Conservation (phyloP, 129 eudicot genomes). For the Ambrosia trifida region DNA sequence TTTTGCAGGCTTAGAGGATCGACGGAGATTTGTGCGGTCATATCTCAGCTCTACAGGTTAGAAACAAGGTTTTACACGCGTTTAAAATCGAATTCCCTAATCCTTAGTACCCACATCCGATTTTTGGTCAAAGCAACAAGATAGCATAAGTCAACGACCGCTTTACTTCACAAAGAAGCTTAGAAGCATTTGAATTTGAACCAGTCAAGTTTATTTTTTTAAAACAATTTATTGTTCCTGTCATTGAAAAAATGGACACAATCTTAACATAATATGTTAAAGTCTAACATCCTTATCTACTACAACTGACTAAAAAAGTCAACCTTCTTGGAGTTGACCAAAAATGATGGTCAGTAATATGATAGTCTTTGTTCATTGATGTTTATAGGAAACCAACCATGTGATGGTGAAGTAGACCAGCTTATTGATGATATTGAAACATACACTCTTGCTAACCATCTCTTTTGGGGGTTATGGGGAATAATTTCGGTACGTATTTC, state of each 20-base stretch:
- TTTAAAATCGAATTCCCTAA: no score
- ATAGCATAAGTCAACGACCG: background rate
- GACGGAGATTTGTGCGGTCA: slow-evolving; percentile 53
- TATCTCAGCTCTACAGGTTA: slow-evolving; percentile 75
- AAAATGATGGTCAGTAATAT: slow-evolving; percentile 1
- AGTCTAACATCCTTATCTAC: slow-evolving; percentile 27
- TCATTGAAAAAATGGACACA: slow-evolving; percentile 12
- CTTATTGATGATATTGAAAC: slow-evolving; percentile 63
- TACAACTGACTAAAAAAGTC: slow-evolving; percentile 8
- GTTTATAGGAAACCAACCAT: slow-evolving; percentile 47
- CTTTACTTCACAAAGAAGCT: slow-evolving; percentile 6
- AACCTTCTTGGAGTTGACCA: slow-evolving; percentile 27
- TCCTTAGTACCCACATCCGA: no score
- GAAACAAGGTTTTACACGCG: slow-evolving; percentile 20
- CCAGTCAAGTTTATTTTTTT: slow-evolving; percentile 9
- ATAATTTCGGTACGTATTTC: slow-evolving; percentile 61
- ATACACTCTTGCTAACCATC: slow-evolving; percentile 83
- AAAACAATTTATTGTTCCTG: background rate
- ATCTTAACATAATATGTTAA: slow-evolving; percentile 13
- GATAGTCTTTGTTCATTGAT: slow-evolving; percentile 13
- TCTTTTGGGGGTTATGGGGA: slow-evolving; percentile 95
- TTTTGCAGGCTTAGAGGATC: slow-evolving; percentile 62
- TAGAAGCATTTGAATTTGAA: slow-evolving; percentile 29
- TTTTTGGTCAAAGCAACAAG: slow-evolving; percentile 7
- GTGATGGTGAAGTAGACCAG: slow-evolving; percentile 48